Evolutionary conservation across 2,329 filamentous ascomycete species (phyloP), one percentile per base, ranked within the genome.

Genomic region (Cryphonectria nitschkei): DNA sequence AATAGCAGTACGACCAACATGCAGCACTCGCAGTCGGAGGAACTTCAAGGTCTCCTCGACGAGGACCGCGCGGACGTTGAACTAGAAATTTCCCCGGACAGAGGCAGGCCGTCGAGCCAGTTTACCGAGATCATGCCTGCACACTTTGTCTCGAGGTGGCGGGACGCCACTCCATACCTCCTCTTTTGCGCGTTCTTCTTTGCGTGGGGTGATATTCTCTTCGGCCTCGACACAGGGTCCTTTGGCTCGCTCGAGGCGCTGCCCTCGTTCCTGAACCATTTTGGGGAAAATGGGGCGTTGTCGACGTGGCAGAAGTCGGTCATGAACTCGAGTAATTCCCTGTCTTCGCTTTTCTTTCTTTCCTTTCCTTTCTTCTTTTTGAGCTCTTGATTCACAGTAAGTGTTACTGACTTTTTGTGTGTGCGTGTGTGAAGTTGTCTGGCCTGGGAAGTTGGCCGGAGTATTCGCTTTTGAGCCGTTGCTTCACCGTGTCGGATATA

Each of bases 81-180:
- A 16, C 54, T 58, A 32, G 54, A 58, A 2, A 16, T 6, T 29
- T 34, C 13, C 26, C 16, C 26, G 29, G 54, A 32, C 26, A 22
- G 54, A 34, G 54, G 54, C 54, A 58, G 54, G 26, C 54, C 54
- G 26, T 19, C 54, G 26, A 58, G 54, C 26, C 26, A 29, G 54
- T 32, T 19, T 8, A 19, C 26, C 26, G 54, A 32, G 14, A 64
- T 32, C 37, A 64, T 64, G n/a, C n/a, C 46, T 11, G 11, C n/a
- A 14, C 13, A 64, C n/a, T 46, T 46, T 39, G 8, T 26, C n/a
- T 64, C 61, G 19, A n/a, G 41, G 37, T 70, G 69, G 69, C 69
- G 69, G 26, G 65, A 68, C 22, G 46, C 70, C 26, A 74, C 73
- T 56, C 73, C 73, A n/a, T 74, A 72, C 69, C 66, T 74, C 54